Percentiles rank a stretch among this genome's conserved stretches.
Conservation (phyloP, 768 basidiomycete genomes). For the Hericium rajendrae region DNA sequence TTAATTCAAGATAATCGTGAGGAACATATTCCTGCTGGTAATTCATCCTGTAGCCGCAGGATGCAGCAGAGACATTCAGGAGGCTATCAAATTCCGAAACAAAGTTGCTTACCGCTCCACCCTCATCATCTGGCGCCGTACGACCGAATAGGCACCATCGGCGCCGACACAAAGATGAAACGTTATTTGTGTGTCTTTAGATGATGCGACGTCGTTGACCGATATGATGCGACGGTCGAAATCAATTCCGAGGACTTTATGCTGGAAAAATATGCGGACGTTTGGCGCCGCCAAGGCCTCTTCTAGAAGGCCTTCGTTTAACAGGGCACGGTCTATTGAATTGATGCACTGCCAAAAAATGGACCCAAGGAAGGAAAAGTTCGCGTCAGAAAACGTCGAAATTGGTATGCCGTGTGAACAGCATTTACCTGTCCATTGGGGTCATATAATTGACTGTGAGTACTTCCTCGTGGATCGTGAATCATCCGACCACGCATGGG, state of each 20-base stretch:
- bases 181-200: slow-evolving; percentile 32
- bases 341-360: slow-evolving; percentile 68
- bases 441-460: slow-evolving; percentile 83
- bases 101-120: slow-evolving; percentile 63
- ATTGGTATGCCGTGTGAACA: neutral
- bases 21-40: slow-evolving; percentile 92
- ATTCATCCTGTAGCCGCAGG: slow-evolving; percentile 60
- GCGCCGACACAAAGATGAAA: slow-evolving; percentile 86
- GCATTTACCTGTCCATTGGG: slow-evolving; percentile 71
- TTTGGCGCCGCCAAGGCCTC: slow-evolving; percentile 55
- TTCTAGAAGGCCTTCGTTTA: slow-evolving; percentile 80
- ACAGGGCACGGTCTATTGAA: slow-evolving; percentile 80
- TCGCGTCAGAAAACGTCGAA: slow-evolving; percentile 3
- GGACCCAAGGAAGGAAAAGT: slow-evolving; percentile 12
- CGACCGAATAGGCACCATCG: slow-evolving; percentile 89
- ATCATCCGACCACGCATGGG: slow-evolving; percentile 97
- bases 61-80: neutral
- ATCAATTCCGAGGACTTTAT: slow-evolving; percentile 71
- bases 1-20: slow-evolving; percentile 94
- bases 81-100: slow-evolving; percentile 18
- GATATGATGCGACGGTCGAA: slow-evolving; percentile 55
- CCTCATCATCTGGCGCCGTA: slow-evolving; percentile 92
- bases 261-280: slow-evolving; percentile 66
- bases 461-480: slow-evolving; percentile 61
- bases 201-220: slow-evolving; percentile 37